A percentile compares a stretch with the other conserved stretches of the same genome.
These are phyloP conservation scores for Stagonosporopsis tanaceti DNA, from an alignment of 2,329 filamentous ascomycete genomes.

Conservation along the genomic window DNA sequence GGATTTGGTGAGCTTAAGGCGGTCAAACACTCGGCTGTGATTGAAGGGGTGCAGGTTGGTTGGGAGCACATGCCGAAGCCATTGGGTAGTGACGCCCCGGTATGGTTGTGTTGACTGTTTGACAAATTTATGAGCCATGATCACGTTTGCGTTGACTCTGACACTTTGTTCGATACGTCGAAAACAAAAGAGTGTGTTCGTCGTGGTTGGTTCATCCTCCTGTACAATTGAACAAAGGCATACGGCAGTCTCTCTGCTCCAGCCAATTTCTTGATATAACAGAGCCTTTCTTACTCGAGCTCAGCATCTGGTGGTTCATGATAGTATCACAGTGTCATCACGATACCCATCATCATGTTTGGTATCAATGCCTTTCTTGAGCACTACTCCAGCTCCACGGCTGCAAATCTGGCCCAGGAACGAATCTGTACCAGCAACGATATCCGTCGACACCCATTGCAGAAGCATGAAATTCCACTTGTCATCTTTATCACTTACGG, in stretches of 20 bases:
- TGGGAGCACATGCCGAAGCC: slow-evolving; percentile 63
- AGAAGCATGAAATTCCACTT: not conserved
- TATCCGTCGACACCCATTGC: not conserved
- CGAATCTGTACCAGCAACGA: not conserved
- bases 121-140: not conserved
- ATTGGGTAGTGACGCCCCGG: slow-evolving; percentile 57
- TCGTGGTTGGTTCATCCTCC: too few relatives aligned
- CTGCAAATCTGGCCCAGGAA: not conserved
- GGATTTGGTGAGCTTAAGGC: slow-evolving; percentile 58
- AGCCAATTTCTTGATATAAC: too few relatives aligned
- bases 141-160: not conserved
- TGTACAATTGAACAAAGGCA: too few relatives aligned
- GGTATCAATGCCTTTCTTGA: not conserved
- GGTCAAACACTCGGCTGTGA: slow-evolving; percentile 57
- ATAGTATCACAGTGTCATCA: too few relatives aligned
- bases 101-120: slow-evolving; percentile 42
- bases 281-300: too few relatives aligned
- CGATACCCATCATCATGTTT: too few relatives aligned
- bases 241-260: too few relatives aligned
- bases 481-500: not conserved
- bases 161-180: not conserved
- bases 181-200: not conserved
- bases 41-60: slow-evolving; percentile 57
- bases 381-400: not conserved
- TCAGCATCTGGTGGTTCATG: too few relatives aligned